Percentiles rank a stretch among this genome's conserved stretches.
phyloP scores from a whole-genome alignment of 106 monocot species.

The Gastrodia elata region DNA sequence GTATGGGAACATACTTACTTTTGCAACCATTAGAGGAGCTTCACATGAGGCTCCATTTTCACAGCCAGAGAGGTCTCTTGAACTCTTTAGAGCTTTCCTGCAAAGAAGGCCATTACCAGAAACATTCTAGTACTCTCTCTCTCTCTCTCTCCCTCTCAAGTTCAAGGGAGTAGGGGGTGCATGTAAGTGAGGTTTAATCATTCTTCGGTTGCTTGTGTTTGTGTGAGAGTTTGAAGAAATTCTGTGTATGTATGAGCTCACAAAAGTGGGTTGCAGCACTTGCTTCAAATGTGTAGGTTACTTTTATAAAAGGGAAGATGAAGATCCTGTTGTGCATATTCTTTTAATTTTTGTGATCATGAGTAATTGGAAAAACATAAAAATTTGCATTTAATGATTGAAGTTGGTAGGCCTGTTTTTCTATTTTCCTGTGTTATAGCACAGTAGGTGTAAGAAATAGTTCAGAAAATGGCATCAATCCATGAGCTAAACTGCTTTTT shows the following conservation, averaged over 20 bases:
- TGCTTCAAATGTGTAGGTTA: background rate
- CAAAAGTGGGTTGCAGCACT: background rate
- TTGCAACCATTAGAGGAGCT: constrained; percentile 94
- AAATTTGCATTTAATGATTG: no score
- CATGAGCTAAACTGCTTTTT: no score
- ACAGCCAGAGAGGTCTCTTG: constrained; percentile 88
- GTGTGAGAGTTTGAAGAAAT: background rate
- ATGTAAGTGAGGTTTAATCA: background rate
- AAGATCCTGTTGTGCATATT: no score
- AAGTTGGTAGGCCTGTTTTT: no score
- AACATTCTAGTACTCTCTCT: constrained; percentile 30
- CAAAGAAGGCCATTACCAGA: constrained; percentile 67
- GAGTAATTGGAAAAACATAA: no score
- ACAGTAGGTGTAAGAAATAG: no score
- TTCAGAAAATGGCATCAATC: no score
- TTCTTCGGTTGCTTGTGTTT: background rate
- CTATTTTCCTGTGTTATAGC: no score
- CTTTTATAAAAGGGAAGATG: no score
- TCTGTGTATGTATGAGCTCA: background rate
- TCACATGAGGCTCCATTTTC: constrained; percentile 99
- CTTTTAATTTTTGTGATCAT: no score
- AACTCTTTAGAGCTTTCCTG: constrained; percentile 68
- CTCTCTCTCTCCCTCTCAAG: background rate
- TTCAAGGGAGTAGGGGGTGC: constrained; percentile 4
- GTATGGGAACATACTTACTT: constrained; percentile 67